Evolutionary conservation across 176 grass and related monocot species (phyloP), one percentile per base, ranked within the genome.

Genomic region (Carex myosuroides): DNA sequence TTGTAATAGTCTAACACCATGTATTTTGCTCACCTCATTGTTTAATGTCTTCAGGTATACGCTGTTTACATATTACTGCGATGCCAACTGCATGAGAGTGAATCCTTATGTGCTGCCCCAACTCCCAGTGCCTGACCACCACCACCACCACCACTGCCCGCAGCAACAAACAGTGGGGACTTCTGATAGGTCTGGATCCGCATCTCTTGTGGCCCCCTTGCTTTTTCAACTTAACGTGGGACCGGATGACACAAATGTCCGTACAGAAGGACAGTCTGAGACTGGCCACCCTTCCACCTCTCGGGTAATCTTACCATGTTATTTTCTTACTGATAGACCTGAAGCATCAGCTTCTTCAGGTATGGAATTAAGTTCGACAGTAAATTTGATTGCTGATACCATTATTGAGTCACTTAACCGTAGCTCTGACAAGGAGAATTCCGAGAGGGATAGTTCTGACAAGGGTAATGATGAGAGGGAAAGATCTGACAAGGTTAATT

Each of bases 321-420:
- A 55, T 13, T 21, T 55, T 77, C 48, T 77, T 56, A 54, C 73
- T 56, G 73, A 77, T 0, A 30, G 13, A 32, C 12, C 50, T 55
- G 50, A 77, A 56, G 13, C 46, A 14, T 29, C 50, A 17, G 10
- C 4, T 18, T 32, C 73, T 77, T 54, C 73, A 29, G 52, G 46
- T 46, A 21, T 26, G 53, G 50, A 14, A 52, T 32, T 32, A 55
- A 30, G 21, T 55, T 53, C 72, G 12, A 48, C 73, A 17, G 50
- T 56, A 50, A 77, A 77, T 77, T 14, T 55, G 12, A 77, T 56
- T 33, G 73, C 73, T 17, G 73, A 77, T 77, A 56, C 73, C 32
- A 77, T 77, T 55, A 32, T 55, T 16, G 50, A 54, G 73, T 32
- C 73, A 8, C 50, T 55, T 57, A 77, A 77, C 11, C 17, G 50